These are phyloP conservation scores for Chalciporus sphaerocephalus DNA, from an alignment of 768 basidiomycete genomes.

Conservation along the genomic window DNA sequence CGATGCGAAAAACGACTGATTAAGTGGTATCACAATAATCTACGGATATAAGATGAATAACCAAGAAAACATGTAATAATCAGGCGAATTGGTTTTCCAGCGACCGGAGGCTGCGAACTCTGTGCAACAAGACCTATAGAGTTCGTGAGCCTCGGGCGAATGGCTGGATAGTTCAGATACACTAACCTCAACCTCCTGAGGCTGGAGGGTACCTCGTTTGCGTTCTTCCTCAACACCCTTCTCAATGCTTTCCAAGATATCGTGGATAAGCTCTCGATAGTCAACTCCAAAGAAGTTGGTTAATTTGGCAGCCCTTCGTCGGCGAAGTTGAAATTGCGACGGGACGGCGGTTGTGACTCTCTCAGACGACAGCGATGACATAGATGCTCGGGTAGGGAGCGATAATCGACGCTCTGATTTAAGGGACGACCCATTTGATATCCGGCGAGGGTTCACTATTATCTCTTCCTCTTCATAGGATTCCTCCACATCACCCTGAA, in stretches of 20 bases:
- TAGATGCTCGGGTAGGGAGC: conserved; percentile 60
- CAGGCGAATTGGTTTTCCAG: conserved; percentile 13
- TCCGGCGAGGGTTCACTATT: conserved; percentile 20
- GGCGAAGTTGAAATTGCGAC: conserved; percentile 59
- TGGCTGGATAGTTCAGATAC: not conserved
- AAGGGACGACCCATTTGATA: conserved; percentile 37
- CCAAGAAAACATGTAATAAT: conserved; percentile 7
- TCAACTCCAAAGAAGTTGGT: conserved; percentile 86
- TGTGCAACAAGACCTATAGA: conserved; percentile 48
- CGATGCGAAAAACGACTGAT: conserved; percentile 7
- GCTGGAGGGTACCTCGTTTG: conserved; percentile 55
- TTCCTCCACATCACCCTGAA: conserved; percentile 36
- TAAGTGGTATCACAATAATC: not conserved
- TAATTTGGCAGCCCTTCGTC: conserved; percentile 76
- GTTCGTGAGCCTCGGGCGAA: conserved; percentile 6
- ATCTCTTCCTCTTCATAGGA: conserved; percentile 21
- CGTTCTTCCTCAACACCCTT: conserved; percentile 67
- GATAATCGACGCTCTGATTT: conserved; percentile 66
- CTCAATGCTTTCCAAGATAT: conserved; percentile 80
- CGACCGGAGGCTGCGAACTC: conserved; percentile 30
- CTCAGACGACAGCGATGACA: conserved; percentile 55
- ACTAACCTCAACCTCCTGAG: conserved; percentile 70
- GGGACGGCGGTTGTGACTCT: conserved; percentile 37
- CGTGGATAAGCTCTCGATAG: conserved; percentile 71
- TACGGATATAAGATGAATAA: not conserved